A percentile compares a stretch with the other conserved stretches of the same genome.
phyloP scores from a whole-genome alignment of 257 asterid species.

The Nicotiana knightiana region DNA sequence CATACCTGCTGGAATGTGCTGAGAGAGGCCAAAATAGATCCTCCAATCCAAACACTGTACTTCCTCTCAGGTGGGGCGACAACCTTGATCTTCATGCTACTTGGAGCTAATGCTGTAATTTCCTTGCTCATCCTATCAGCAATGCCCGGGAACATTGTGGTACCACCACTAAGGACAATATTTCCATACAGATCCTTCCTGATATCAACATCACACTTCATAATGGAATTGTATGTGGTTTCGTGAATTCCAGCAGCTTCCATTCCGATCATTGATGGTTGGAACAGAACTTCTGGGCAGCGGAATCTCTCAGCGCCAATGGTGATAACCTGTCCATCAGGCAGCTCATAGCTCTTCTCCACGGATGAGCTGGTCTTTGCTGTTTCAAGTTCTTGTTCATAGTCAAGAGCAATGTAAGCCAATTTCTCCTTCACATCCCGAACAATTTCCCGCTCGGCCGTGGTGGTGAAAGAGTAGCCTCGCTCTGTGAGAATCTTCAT shows the following conservation, averaged over 20 bases:
- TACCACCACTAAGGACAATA: conserved; percentile 29
- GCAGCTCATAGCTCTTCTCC: conserved; percentile 29
- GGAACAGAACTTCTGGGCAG: conserved; percentile 37
- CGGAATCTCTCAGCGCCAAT: conserved; percentile 37
- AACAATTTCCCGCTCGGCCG: conserved; percentile 29
- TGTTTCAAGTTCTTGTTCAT: conserved; percentile 31
- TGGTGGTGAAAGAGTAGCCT: conserved; percentile 27
- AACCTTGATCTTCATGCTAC: conserved; percentile 20
- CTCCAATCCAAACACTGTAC: conserved; percentile 20
- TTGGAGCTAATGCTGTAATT: conserved; percentile 16
- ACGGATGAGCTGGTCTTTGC: conserved; percentile 27
- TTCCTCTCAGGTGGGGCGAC: conserved; percentile 17
- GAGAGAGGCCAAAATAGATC: conserved; percentile 15
- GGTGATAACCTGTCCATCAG: conserved; percentile 27
- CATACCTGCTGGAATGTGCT: conserved; percentile 19
- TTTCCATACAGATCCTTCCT: conserved; percentile 31
- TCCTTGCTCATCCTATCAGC: conserved; percentile 23
- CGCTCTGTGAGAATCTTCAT: conserved; percentile 27
- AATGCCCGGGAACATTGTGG: conserved; percentile 26
- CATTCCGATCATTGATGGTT: conserved; percentile 36
- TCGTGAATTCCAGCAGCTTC: conserved; percentile 31
- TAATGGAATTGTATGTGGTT: conserved; percentile 31
- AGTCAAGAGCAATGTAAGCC: conserved; percentile 25
- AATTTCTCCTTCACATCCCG: conserved; percentile 25
- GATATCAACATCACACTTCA: conserved; percentile 32